phyloP scores from a whole-genome alignment of 2,329 filamentous ascomycete species.

The Lomentospora prolificans region DNA sequence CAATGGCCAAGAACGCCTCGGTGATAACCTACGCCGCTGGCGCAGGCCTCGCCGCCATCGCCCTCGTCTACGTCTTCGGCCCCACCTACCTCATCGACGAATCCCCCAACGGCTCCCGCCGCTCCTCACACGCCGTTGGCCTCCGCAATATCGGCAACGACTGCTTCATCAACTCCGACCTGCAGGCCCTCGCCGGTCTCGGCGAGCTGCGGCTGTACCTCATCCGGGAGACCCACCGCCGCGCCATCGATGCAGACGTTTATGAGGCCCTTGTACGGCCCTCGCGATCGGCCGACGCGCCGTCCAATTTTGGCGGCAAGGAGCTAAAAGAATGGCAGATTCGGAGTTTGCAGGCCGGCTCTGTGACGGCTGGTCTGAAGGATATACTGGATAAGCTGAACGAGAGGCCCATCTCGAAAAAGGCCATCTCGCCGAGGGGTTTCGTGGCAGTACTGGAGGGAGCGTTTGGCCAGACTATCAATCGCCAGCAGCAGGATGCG shows the following conservation, averaged over 20 bases:
- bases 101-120: slow-evolving; percentile 33
- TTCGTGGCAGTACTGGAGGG: slow-evolving; percentile 78
- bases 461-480: slow-evolving; percentile 85
- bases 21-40: slow-evolving; percentile 84
- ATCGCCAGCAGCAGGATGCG: slow-evolving; percentile 90
- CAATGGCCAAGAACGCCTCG: slow-evolving; percentile 11
- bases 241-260: slow-evolving; percentile 67
- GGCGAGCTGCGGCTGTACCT: slow-evolving; percentile 84
- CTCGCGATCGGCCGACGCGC: background rate
- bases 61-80: slow-evolving; percentile 92
- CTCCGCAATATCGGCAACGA: slow-evolving; percentile 88
- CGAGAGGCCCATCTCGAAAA: slow-evolving; percentile 85
- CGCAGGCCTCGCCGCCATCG: slow-evolving; percentile 87
- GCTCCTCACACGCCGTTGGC: slow-evolving; percentile 83
- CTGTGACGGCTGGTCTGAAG: slow-evolving; percentile 81
- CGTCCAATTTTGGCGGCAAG: slow-evolving; percentile 16
- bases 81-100: slow-evolving; percentile 95
- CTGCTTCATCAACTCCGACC: slow-evolving; percentile 92
- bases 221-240: slow-evolving; percentile 80
- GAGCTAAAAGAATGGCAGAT: slow-evolving; percentile 49
- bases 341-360: slow-evolving; percentile 63
- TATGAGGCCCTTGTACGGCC: slow-evolving; percentile 56
- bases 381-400: slow-evolving; percentile 88
- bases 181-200: slow-evolving; percentile 85
- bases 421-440: slow-evolving; percentile 78